Base-by-base conservation (phyloP, 805 yeast genomes). In the Starmerella bacillaris region DNA sequence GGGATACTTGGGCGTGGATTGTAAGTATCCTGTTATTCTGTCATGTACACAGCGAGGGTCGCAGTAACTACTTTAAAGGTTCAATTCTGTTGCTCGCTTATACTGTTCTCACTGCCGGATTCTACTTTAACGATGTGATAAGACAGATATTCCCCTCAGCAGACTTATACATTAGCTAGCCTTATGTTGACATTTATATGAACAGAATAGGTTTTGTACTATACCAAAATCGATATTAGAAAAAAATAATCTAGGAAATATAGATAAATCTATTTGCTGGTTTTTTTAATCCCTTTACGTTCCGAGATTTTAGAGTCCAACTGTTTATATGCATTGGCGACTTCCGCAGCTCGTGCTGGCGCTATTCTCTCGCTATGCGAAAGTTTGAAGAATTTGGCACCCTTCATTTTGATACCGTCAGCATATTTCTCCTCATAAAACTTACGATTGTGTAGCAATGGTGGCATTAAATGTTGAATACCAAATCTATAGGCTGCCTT, bases 21-120 rank as follows among this genome's bases (percentile, higher is more conserved):
- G 70, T 79, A 22, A 76, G 94, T 37, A 89, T 86, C 37, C 80
- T 82, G 41, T 60, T 89, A 56, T 86, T 82, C 62, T 78, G 93
- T 1, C 86, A 89, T 55, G 70, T 89, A 37, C 89, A 89, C 54
- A 93, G 94, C 0, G 98, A 89, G 53, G 98, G 98, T 2, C 83
- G 84, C 51, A 77, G 92, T 21, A 89, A 89, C 53, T 89, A 89
- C 54, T 86, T 89, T 66, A 89, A 89, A 55, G 96, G 98, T 2
- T 74, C 84, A 12, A 80, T 89, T 45, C 60, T 86, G 51, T 70
- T 86, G 9, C 65, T 89, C 43, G 65, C 79, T 21, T 86, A 86
- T 51, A 50, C 72, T 24, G 80, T 79, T 22, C 72, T 79, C 7
- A 59, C 80, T 37, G 60, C 71, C 33, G 98, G 96, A 1, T 84